Base-by-base conservation (phyloP, 2,329 filamentous ascomycete genomes). In the Grosmannia penicillata region DNA sequence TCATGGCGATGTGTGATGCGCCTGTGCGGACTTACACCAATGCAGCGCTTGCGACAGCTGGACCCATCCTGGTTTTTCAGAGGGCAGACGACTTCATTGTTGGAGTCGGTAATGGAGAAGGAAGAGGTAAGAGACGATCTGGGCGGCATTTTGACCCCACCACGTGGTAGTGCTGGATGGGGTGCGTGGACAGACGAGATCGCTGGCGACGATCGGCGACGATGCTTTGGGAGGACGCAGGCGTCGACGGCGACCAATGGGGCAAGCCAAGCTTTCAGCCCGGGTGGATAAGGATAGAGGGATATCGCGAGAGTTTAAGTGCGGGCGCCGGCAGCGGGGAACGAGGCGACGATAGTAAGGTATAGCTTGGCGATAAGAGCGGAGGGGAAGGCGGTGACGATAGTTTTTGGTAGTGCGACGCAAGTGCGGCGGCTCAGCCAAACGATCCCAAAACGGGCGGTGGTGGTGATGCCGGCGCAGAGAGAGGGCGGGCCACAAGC, bases 1-100 rank as follows among this genome's bases (percentile, higher is more conserved):
- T n/a, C n/a, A n/a, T n/a, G n/a, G n/a, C n/a, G n/a, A n/a, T n/a
- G n/a, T n/a, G n/a, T n/a, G n/a, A n/a, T n/a, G n/a, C n/a, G n/a
- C n/a, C n/a, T n/a, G n/a, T n/a, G n/a, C n/a, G n/a, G n/a, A 91
- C 87, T 85, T 72, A 96, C 91, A 62, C 91, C 91, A 56, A 93
- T 79, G 66, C 91, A 98, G 68, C 89, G 76, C 69, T 98, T 98
- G 59, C 89, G 80, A 68, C 91, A 98, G 65, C 80, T 85, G 50
- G 87, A 94, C 58, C 85, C 84, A 75, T 98, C 91, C 56, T 94
- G 87, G 58, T 95, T 95, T 56, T 78, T 78, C 60, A 98, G 68
- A 49, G 91, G 91, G 63, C 91, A 98, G 55, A 95, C 83, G 56
- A 98, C 91, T 64, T 96, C 89, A 60, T 93, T 93, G 61, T 83